Evolutionary conservation across 116 monocot species (phyloP).

Genomic region (Zostera marina): DNA sequence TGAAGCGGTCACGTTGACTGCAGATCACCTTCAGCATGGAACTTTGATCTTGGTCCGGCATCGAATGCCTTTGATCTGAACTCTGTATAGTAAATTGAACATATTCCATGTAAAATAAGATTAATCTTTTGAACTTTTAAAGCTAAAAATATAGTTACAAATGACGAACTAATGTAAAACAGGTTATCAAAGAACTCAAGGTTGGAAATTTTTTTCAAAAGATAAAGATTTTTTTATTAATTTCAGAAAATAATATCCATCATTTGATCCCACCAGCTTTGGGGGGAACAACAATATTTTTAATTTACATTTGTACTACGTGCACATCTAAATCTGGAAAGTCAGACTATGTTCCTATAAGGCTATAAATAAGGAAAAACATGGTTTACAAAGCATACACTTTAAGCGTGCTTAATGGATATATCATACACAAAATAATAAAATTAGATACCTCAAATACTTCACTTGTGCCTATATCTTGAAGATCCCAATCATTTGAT

Average conservation of each 20-base stretch:
- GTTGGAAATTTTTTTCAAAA: too few species aligned
- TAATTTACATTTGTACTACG: too few species aligned
- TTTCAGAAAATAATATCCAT: too few species aligned
- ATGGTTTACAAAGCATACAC: too few species aligned
- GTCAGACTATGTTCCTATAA: neutral
- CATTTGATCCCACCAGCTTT: too few species aligned
- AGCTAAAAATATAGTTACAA: neutral
- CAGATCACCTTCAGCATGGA: conserved; percentile 99
- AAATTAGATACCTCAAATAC: conserved; percentile 43
- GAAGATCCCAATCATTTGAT: conserved; percentile 87
- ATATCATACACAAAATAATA: too few species aligned
- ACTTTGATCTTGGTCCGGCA: conserved; percentile 80
- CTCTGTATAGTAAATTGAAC: conserved; percentile 19
- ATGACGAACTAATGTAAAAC: neutral
- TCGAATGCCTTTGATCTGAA: conserved; percentile 45
- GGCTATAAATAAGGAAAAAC: too few species aligned
- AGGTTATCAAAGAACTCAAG: too few species aligned
- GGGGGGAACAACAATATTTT: too few species aligned
- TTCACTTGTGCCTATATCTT: conserved; percentile 64
- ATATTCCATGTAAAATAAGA: neutral
- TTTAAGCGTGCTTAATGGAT: too few species aligned
- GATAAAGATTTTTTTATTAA: too few species aligned
- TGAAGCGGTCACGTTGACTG: conserved; percentile 91
- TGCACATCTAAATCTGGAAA: neutral
- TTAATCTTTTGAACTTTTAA: neutral